Percentiles rank a stretch among this genome's conserved stretches.
phyloP scores from a whole-genome alignment of 768 basidiomycete species.

The Pseudohyphozyma bogoriensis region DNA sequence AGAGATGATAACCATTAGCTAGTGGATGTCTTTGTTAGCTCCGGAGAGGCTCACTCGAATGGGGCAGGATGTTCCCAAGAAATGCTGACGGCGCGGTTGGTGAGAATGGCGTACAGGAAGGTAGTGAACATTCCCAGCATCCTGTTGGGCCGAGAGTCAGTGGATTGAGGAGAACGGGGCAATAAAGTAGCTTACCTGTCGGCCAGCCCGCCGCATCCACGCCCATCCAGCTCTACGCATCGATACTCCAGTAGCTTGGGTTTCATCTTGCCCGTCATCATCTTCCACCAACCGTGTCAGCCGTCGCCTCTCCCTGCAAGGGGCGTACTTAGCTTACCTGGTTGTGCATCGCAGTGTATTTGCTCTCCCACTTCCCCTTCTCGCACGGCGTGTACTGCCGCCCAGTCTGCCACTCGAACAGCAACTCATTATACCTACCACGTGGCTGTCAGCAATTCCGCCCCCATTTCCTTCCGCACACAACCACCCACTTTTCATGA shows the following conservation, averaged over 20 bases:
- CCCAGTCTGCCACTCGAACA: slow-evolving; percentile 19
- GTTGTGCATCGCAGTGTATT: slow-evolving; percentile 10
- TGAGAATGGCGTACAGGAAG: slow-evolving; percentile 15
- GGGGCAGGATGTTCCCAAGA: slow-evolving; percentile 18
- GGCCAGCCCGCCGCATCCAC: slow-evolving; percentile 14
- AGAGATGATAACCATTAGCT: slow-evolving; percentile 24
- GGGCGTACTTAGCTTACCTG: background rate
- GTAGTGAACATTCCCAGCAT: slow-evolving; percentile 13
- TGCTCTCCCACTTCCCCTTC: slow-evolving; percentile 16
- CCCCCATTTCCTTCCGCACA: background rate
- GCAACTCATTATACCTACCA: slow-evolving; percentile 15
- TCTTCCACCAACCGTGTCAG: background rate
- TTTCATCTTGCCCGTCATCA: slow-evolving; percentile 1
- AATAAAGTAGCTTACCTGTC: slow-evolving; percentile 4
- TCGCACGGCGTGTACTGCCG: slow-evolving; percentile 7
- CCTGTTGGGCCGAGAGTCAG: background rate
- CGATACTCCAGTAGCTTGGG: slow-evolving; percentile 12
- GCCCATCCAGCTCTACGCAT: background rate
- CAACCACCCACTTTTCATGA: slow-evolving; percentile 2
- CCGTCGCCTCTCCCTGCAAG: background rate
- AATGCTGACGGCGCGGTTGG: slow-evolving; percentile 11
- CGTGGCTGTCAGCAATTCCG: background rate
- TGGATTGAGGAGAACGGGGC: no score
- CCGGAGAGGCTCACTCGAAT: slow-evolving; percentile 16
- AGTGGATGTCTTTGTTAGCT: slow-evolving; percentile 15